A percentile compares a stretch with the other conserved stretches of the same genome.
phyloP scores from a whole-genome alignment of 2,329 filamentous ascomycete genomes.

The Eurotiales sp. region DNA sequence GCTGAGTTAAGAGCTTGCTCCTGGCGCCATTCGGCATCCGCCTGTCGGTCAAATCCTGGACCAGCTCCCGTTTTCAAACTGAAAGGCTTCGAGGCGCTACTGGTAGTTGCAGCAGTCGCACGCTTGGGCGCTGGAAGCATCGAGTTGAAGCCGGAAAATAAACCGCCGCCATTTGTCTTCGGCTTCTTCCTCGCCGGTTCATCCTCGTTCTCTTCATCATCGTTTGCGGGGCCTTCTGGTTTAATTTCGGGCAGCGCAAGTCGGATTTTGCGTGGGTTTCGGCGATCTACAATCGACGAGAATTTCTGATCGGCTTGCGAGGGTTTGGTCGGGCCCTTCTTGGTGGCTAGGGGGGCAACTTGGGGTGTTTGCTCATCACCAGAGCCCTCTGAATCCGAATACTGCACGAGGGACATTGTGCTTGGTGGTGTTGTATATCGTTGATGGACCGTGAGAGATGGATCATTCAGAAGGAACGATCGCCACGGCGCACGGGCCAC shows the following conservation, averaged over 20 bases:
- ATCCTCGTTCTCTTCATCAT: conserved; percentile 43
- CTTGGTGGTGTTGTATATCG: neutral
- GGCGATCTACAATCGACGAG: conserved; percentile 76
- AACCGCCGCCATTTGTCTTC: conserved; percentile 59
- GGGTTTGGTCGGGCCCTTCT: conserved; percentile 20
- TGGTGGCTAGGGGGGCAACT: conserved; percentile 21
- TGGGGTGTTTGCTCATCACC: conserved; percentile 52
- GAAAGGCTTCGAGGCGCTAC: conserved; percentile 51
- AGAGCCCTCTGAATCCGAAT: conserved; percentile 73
- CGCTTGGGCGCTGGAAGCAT: conserved; percentile 81
- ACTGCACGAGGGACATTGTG: conserved; percentile 72
- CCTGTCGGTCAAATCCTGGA: conserved; percentile 71
- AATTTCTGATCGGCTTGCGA: conserved; percentile 46
- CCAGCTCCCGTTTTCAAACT: conserved; percentile 79
- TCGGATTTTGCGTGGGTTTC: conserved; percentile 78
- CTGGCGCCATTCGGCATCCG: conserved; percentile 37
- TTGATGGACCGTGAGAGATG: neutral
- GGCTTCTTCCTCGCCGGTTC: conserved; percentile 68
- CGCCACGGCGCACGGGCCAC: no score
- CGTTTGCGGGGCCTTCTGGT: conserved; percentile 30
- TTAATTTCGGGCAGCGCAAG: conserved; percentile 66
- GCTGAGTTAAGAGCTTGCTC: conserved; percentile 22
- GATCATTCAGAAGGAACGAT: no score
- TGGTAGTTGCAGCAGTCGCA: conserved; percentile 18
- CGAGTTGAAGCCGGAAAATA: conserved; percentile 79